Conservation (phyloP, 1,284 basidiomycete genomes). For the Caloboletus inedulis region DNA sequence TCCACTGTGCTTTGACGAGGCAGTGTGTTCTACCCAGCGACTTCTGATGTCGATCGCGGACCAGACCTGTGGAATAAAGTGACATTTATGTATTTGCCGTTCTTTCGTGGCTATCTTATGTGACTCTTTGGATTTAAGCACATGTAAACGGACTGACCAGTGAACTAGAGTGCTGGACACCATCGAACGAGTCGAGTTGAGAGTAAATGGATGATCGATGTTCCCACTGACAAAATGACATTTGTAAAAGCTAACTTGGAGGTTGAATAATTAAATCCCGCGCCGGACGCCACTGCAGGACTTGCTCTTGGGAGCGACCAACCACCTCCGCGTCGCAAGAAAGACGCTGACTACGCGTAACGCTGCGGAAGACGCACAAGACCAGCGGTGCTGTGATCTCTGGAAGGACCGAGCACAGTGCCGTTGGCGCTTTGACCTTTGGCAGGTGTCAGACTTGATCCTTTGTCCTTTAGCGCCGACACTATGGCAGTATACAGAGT, state of each 20-base stretch:
- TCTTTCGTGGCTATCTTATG: neutral
- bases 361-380: neutral
- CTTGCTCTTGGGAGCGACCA: neutral
- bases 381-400: neutral
- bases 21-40: neutral
- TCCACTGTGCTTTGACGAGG: neutral
- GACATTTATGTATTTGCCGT: neutral
- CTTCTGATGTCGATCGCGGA: neutral
- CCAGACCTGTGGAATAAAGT: neutral
- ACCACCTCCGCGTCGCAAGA: slow-evolving; percentile 2
- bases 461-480: slow-evolving; percentile 9
- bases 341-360: neutral
- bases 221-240: neutral
- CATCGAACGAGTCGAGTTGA: neutral
- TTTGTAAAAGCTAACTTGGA: neutral
- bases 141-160: neutral
- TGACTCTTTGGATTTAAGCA: neutral
- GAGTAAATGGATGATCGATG: neutral
- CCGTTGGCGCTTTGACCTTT: slow-evolving; percentile 17
- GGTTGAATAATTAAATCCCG: slow-evolving; percentile 1
- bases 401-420: neutral
- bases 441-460: slow-evolving; percentile 10
- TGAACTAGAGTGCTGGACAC: neutral
- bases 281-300: slow-evolving; percentile 6
- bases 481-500: slow-evolving; percentile 17